phyloP scores from a whole-genome alignment of 208 protist genomes.

The Wallacemonas collosoma region DNA sequence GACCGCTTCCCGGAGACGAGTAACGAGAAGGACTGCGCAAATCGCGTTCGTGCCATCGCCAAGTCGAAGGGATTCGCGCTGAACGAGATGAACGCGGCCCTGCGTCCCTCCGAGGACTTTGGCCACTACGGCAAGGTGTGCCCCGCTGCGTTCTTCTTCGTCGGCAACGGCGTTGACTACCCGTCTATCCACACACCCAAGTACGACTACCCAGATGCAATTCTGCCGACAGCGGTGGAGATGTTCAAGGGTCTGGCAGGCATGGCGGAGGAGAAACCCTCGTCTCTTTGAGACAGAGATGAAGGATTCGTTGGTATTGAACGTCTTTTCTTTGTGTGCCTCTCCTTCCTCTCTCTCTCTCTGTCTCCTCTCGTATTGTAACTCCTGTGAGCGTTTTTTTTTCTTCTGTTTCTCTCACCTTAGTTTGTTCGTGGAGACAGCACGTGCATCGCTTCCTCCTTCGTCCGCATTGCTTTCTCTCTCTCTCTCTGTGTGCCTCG shows the following conservation, averaged over 20 bases:
- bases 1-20: conserved; percentile 48
- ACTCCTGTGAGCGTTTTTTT: neutral
- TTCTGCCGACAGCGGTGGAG: conserved; percentile 36
- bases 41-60: conserved; percentile 37
- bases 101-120: conserved; percentile 46
- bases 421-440: neutral
- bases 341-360: conserved; percentile 14
- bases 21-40: conserved; percentile 38
- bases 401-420: conserved; percentile 9
- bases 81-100: conserved; percentile 28
- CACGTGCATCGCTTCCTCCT: too few species aligned
- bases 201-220: conserved; percentile 46
- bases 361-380: neutral
- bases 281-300: conserved; percentile 3
- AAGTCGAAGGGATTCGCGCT: conserved; percentile 23
- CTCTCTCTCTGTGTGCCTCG: neutral
- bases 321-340: neutral
- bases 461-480: conserved; percentile 4
- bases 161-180: conserved; percentile 40
- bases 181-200: conserved; percentile 40
- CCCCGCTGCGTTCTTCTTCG: conserved; percentile 42
- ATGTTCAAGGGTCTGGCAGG: conserved; percentile 43
- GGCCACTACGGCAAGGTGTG: conserved; percentile 44
- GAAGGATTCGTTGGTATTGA: too few species aligned
- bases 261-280: conserved; percentile 16